These are phyloP conservation scores for Apiospora rasikravindrae DNA, from an alignment of 2,329 filamentous ascomycete genomes.

Conservation along the genomic window DNA sequence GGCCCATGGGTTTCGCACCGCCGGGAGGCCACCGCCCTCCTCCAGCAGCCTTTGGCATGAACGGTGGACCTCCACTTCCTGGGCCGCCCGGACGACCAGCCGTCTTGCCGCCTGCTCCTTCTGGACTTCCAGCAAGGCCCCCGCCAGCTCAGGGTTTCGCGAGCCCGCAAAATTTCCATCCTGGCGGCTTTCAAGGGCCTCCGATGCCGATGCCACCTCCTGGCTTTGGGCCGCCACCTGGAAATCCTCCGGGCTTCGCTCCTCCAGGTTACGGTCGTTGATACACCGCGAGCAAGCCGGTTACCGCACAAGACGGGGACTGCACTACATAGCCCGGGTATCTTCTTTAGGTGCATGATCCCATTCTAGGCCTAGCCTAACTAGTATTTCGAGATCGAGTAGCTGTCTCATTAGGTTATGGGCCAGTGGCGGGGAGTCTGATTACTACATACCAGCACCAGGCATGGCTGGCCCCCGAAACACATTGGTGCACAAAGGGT, in stretches of 20 bases:
- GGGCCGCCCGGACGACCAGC: conserved; percentile 35
- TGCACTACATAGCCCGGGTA: neutral
- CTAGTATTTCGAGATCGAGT: neutral
- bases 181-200: conserved; percentile 50
- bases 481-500: neutral
- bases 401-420: neutral
- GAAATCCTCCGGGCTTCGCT: conserved; percentile 25
- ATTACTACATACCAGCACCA: neutral
- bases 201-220: conserved; percentile 44
- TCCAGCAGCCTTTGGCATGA: conserved; percentile 42
- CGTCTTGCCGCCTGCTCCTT: conserved; percentile 63
- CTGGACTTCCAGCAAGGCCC: conserved; percentile 67
- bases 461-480: neutral
- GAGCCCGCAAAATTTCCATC: conserved; percentile 62
- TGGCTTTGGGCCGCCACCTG: conserved; percentile 47
- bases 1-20: conserved; percentile 43
- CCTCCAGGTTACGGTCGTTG: conserved; percentile 29
- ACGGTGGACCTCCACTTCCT: conserved; percentile 42
- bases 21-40: conserved; percentile 38
- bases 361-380: neutral
- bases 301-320: neutral
- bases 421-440: neutral
- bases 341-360: neutral
- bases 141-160: conserved; percentile 73
- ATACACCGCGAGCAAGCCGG: neutral